Evolutionary conservation across 1,139 yeast genomes (phyloP).

Genomic region (Debaryomycetaceae sp.): DNA sequence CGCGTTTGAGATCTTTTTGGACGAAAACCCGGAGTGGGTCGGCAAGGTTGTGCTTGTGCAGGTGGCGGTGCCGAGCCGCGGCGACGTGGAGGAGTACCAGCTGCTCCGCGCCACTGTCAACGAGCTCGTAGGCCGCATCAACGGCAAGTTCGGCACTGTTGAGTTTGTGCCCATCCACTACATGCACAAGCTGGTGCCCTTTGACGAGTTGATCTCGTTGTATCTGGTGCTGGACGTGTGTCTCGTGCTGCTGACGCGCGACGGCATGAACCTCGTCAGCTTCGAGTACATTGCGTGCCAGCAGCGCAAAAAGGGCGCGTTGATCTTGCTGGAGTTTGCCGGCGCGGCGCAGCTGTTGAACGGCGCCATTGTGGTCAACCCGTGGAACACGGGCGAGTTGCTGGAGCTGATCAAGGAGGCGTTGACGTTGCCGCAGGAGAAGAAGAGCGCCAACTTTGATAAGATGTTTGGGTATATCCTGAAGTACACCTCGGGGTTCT

Average conservation of each 20-base stretch:
- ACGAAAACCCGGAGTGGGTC: slow-evolving; percentile 96
- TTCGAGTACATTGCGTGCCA: slow-evolving; percentile 98
- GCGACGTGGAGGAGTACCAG: slow-evolving; percentile 98
- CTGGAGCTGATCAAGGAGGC: slow-evolving; percentile 85
- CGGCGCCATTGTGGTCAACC: slow-evolving; percentile 91
- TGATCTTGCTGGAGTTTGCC: slow-evolving; percentile 88
- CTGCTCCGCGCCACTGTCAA: slow-evolving; percentile 89
- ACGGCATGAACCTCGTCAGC: slow-evolving; percentile 96
- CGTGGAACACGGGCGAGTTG: slow-evolving; percentile 97
- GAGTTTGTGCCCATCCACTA: slow-evolving; percentile 98
- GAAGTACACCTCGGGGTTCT: slow-evolving; percentile 89
- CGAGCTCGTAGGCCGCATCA: slow-evolving; percentile 93
- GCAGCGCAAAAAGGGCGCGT: slow-evolving; percentile 76
- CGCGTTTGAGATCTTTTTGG: slow-evolving; percentile 88
- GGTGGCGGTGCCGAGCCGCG: slow-evolving; percentile 96
- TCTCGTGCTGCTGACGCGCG: slow-evolving; percentile 89
- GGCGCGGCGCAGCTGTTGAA: slow-evolving; percentile 98
- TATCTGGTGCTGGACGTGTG: slow-evolving; percentile 88
- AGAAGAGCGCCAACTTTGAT: slow-evolving; percentile 69
- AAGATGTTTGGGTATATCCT: slow-evolving; percentile 82
- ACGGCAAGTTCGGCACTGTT: slow-evolving; percentile 93
- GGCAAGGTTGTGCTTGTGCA: slow-evolving; percentile 95
- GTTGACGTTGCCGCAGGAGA: slow-evolving; percentile 78
- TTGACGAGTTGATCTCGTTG: slow-evolving; percentile 84
- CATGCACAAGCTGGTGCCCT: slow-evolving; percentile 87